These are phyloP conservation scores for Capronia americana DNA, from an alignment of 2,329 filamentous ascomycete species.

Conservation along the genomic window DNA sequence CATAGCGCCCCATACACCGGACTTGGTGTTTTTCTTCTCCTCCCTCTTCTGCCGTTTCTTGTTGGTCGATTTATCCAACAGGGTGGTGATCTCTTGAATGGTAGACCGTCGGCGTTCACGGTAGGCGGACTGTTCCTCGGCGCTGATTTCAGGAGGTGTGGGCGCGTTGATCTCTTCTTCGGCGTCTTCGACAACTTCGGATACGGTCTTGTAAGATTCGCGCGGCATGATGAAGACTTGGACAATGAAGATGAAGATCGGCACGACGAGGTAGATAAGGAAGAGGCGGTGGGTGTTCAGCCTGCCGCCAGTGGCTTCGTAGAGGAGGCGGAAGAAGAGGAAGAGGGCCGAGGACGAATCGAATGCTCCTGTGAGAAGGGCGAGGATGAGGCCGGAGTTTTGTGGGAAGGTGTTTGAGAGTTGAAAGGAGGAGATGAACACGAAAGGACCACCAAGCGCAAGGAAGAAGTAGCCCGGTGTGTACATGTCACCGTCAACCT, in stretches of 20 bases:
- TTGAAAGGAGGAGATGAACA: slow-evolving; percentile 84
- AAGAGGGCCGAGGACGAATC: slow-evolving; percentile 82
- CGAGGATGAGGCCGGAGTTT: slow-evolving; percentile 78
- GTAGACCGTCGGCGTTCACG: slow-evolving; percentile 64
- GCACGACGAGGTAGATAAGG: slow-evolving; percentile 72
- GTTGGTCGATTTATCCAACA: slow-evolving; percentile 71
- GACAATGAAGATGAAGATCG: slow-evolving; percentile 67
- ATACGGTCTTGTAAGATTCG: slow-evolving; percentile 82
- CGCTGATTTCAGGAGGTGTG: slow-evolving; percentile 60
- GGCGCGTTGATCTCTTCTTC: slow-evolving; percentile 56
- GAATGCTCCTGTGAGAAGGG: slow-evolving; percentile 80
- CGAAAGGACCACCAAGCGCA: slow-evolving; percentile 78
- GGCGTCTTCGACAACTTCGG: slow-evolving; percentile 78
- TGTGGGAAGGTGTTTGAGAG: slow-evolving; percentile 82
- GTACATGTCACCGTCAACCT: slow-evolving; percentile 74
- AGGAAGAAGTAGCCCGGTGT: slow-evolving; percentile 77
- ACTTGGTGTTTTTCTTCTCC: slow-evolving; percentile 69
- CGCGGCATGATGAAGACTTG: slow-evolving; percentile 76
- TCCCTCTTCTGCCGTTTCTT: slow-evolving; percentile 67
- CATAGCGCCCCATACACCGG: slow-evolving; percentile 85
- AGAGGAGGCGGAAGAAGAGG: slow-evolving; percentile 74
- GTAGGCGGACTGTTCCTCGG: slow-evolving; percentile 58
- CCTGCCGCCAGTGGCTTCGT: slow-evolving; percentile 61
- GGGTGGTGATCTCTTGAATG: slow-evolving; percentile 72
- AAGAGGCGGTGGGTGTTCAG: slow-evolving; percentile 75